phyloP scores from a whole-genome alignment of 306 rosid species.

The Phaseolus lunatus region DNA sequence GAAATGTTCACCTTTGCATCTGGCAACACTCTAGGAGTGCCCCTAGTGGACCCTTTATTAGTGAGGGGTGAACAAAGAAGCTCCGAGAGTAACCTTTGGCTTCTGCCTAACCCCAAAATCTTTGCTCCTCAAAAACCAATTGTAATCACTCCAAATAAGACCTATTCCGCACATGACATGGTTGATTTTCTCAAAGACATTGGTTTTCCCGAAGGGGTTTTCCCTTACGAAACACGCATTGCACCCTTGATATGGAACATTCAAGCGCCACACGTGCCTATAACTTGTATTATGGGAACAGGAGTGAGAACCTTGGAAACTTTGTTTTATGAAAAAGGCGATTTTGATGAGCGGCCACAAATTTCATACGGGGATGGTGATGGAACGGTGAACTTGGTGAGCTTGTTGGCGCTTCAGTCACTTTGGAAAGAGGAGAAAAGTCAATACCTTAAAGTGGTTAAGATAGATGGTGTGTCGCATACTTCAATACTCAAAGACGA shows the following conservation, averaged over 20 bases:
- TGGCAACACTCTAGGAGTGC: conserved; percentile 79
- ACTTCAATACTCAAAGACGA: conserved; percentile 59
- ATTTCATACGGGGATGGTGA: conserved; percentile 80
- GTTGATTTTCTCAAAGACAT: conserved; percentile 69
- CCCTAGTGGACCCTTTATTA: conserved; percentile 74
- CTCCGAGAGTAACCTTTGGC: conserved; percentile 88
- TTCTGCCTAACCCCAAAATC: conserved; percentile 74
- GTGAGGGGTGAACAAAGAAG: conserved; percentile 85
- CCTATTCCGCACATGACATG: conserved; percentile 65
- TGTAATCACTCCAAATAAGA: conserved; percentile 57
- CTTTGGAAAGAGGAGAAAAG: conserved; percentile 62
- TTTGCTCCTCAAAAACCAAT: conserved; percentile 54
- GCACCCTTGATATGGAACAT: conserved; percentile 56
- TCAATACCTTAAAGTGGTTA: conserved; percentile 59
- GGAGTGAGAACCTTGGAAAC: conserved; percentile 71
- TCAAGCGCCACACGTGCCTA: conserved; percentile 66
- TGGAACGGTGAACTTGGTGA: conserved; percentile 84
- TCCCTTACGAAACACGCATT: conserved; percentile 67
- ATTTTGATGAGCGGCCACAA: conserved; percentile 76
- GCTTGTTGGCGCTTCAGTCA: conserved; percentile 70
- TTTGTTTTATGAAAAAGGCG: conserved; percentile 57
- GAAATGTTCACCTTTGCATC: conserved; percentile 86
- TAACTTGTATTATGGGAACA: conserved; percentile 75
- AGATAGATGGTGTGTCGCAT: conserved; percentile 70
- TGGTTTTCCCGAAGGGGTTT: conserved; percentile 68